phyloP scores from a whole-genome alignment of 192 early-diverging fungal genomes.

The Lobulomyces angularis region DNA sequence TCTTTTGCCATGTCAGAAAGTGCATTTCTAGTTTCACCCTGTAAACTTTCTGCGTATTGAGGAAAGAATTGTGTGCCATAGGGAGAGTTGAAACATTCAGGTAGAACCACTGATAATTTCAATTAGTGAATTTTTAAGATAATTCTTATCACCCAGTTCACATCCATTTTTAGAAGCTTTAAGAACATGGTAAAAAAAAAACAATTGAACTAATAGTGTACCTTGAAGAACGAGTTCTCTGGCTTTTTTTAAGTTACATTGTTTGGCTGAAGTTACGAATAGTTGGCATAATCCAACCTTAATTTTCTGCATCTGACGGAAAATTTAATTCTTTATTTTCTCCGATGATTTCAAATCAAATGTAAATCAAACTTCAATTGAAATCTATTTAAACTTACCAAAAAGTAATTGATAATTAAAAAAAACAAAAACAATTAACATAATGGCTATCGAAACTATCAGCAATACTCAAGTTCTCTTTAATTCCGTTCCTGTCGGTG shows the following conservation, averaged over 20 bases:
- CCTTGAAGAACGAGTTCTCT: conserved; percentile 70
- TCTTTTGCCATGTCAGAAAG: conserved; percentile 80
- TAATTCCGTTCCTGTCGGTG: too few relatives aligned
- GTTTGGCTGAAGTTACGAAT: conserved; percentile 58
- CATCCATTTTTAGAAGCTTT: neutral
- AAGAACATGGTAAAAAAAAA: conserved; percentile 1
- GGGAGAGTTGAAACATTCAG: conserved; percentile 98
- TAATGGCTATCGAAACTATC: too few relatives aligned
- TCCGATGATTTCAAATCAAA: too few relatives aligned
- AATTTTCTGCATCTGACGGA: too few relatives aligned
- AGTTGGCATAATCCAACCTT: conserved; percentile 73
- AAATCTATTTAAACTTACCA: too few relatives aligned
- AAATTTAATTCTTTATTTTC: too few relatives aligned
- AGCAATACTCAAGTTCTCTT: too few relatives aligned
- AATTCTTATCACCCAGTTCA: too few relatives aligned
- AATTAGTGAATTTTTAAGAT: neutral
- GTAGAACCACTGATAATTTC: conserved; percentile 4
- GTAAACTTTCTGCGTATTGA: conserved; percentile 77
- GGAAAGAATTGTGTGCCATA: conserved; percentile 87
- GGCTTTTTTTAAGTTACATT: conserved; percentile 66
- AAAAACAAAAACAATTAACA: too few relatives aligned
- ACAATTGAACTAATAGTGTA: conserved; percentile 1
- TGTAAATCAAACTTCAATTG: too few relatives aligned
- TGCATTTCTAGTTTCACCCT: conserved; percentile 56
- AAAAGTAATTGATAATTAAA: too few relatives aligned